Evolutionary conservation across 2,329 filamentous ascomycete genomes (phyloP).

Genomic region (Colletotrichum ledebouriae): DNA sequence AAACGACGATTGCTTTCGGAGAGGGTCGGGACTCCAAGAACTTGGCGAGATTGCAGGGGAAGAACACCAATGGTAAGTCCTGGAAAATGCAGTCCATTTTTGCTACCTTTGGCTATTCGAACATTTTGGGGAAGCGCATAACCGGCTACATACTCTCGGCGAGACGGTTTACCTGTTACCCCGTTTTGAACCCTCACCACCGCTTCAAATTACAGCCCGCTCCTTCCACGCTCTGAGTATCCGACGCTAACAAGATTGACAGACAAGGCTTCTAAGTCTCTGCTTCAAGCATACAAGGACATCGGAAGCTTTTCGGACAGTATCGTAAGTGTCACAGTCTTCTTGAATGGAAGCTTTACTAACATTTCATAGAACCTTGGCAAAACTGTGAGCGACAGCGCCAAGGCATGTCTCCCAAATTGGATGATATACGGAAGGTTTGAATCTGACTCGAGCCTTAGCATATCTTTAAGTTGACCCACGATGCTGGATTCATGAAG

Average conservation of each 20-base stretch:
- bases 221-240: no score
- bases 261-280: constrained; percentile 85
- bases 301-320: constrained; percentile 90
- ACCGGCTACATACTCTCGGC: no score
- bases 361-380: constrained; percentile 68
- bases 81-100: no score
- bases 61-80: constrained; percentile 50
- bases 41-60: constrained; percentile 86
- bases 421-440: no score
- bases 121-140: no score
- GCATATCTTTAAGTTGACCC: constrained; percentile 93
- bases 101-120: no score
- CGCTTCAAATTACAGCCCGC: no score
- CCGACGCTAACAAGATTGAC: constrained; percentile 50
- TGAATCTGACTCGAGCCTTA: constrained; percentile 52
- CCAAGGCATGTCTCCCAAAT: constrained; percentile 66
- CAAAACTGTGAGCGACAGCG: constrained; percentile 85
- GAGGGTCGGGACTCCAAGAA: constrained; percentile 80
- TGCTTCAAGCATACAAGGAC: constrained; percentile 89
- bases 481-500: constrained; percentile 94
- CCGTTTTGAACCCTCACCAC: no score
- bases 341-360: no score
- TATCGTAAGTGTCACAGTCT: constrained; percentile 56
- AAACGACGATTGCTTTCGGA: constrained; percentile 88
- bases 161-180: no score